Percentiles rank a stretch among this genome's conserved stretches.
phyloP scores from a whole-genome alignment of 306 rosid genomes.

The Mimosa pudica region DNA sequence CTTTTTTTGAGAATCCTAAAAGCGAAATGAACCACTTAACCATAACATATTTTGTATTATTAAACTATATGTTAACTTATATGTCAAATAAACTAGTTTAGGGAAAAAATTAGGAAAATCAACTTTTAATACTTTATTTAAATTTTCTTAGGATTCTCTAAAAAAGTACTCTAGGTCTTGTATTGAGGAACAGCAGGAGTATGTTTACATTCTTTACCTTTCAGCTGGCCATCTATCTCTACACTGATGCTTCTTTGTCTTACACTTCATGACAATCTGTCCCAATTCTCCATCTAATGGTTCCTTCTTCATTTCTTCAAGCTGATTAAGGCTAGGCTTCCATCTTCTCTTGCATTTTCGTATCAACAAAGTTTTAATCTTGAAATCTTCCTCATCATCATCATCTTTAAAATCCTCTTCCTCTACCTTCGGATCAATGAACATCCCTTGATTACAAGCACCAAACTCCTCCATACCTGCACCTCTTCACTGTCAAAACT shows the following conservation, averaged over 20 bases:
- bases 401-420: constrained; percentile 43
- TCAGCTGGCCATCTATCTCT: constrained; percentile 66
- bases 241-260: constrained; percentile 44
- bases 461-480: constrained; percentile 53
- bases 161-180: too few species aligned
- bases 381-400: constrained; percentile 39
- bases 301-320: constrained; percentile 52
- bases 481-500: constrained; percentile 16
- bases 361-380: constrained; percentile 41
- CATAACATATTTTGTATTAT: too few species aligned
- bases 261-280: constrained; percentile 37
- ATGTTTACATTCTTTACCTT: constrained; percentile 48
- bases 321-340: constrained; percentile 54
- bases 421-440: constrained; percentile 40
- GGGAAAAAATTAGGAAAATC: too few species aligned
- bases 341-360: constrained; percentile 46
- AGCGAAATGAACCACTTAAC: too few species aligned
- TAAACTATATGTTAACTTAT: too few species aligned
- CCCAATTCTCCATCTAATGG: constrained; percentile 26
- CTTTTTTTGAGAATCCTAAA: too few species aligned
- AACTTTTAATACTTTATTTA: too few species aligned
- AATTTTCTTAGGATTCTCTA: too few species aligned
- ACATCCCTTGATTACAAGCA: constrained; percentile 8
- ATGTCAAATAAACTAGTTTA: too few species aligned
- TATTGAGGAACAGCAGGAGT: neutral